phyloP scores from a whole-genome alignment of 331 rosid genomes.

The Ulmus americana region DNA sequence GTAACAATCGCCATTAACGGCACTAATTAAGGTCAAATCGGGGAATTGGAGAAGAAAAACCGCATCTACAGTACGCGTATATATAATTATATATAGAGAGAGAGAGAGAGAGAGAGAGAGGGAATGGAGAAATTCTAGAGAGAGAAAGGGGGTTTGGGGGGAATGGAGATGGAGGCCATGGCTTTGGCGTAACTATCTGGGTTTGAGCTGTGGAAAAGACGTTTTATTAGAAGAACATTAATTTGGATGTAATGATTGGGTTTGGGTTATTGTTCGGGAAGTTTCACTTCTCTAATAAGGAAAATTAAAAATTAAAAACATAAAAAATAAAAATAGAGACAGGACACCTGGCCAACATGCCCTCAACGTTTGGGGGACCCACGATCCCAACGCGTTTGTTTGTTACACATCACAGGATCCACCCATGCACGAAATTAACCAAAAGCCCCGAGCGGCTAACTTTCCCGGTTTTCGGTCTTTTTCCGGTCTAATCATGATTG shows the following conservation, averaged over 20 bases:
- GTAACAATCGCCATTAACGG: conserved; percentile 72
- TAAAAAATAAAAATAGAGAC: not conserved
- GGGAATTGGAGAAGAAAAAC: conserved; percentile 25
- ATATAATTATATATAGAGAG: not conserved
- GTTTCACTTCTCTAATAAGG: not conserved
- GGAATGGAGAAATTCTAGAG: conserved; percentile 22
- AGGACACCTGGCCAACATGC: conserved; percentile 42
- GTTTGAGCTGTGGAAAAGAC: not conserved
- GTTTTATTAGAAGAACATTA: not conserved
- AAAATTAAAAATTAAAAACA: not conserved
- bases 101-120: not conserved
- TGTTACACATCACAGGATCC: too few species aligned
- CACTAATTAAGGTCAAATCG: conserved; percentile 15
- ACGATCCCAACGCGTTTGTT: conserved; percentile 6
- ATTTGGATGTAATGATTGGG: conserved; percentile 15
- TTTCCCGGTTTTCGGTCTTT: too few species aligned
- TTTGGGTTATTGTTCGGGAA: conserved; percentile 1
- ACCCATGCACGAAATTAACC: too few species aligned
- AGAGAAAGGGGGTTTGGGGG: conserved; percentile 23
- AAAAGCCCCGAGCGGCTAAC: too few species aligned
- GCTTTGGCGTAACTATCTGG: not conserved
- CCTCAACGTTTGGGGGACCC: not conserved
- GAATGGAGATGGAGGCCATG: conserved; percentile 10
- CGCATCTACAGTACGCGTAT: not conserved
- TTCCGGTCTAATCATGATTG: too few species aligned